Evolutionary conservation across 768 basidiomycete genomes (phyloP).

Genomic region (Pulveroboletus frians): DNA sequence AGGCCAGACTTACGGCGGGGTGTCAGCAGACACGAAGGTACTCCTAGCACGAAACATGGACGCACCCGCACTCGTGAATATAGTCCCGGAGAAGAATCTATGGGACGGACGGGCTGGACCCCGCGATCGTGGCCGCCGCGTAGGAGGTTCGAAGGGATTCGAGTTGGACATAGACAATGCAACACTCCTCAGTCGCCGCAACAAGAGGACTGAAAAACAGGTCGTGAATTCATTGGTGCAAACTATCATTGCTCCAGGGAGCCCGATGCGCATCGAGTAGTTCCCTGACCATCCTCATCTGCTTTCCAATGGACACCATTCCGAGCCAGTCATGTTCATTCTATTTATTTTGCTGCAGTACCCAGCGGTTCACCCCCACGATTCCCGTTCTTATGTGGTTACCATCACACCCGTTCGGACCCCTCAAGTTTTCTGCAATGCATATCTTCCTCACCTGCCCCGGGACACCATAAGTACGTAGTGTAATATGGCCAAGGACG

Average conservation of each 20-base stretch:
- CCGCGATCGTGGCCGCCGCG: slow-evolving; percentile 48
- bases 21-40: slow-evolving; percentile 5
- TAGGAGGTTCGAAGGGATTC: slow-evolving; percentile 42
- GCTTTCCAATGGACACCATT: not conserved
- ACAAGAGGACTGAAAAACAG: slow-evolving; percentile 34
- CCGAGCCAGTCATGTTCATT: not conserved
- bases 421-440: slow-evolving; percentile 4
- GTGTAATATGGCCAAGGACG: slow-evolving; percentile 16
- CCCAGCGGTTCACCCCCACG: not conserved
- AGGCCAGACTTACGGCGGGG: slow-evolving; percentile 28
- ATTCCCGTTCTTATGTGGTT: not conserved
- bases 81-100: slow-evolving; percentile 18
- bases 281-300: not conserved
- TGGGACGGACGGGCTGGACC: slow-evolving; percentile 69
- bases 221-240: slow-evolving; percentile 34
- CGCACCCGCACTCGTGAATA: slow-evolving; percentile 10
- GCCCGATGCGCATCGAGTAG: slow-evolving; percentile 31
- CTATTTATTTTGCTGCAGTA: not conserved
- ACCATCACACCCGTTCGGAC: not conserved
- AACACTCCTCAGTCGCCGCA: slow-evolving; percentile 75
- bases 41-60: slow-evolving; percentile 9
- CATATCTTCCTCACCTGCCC: slow-evolving; percentile 8
- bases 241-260: slow-evolving; percentile 21
- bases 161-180: slow-evolving; percentile 85
- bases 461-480: slow-evolving; percentile 4